Evolutionary conservation across 2,329 filamentous ascomycete species (phyloP).

Genomic region (Coniella vitis): DNA sequence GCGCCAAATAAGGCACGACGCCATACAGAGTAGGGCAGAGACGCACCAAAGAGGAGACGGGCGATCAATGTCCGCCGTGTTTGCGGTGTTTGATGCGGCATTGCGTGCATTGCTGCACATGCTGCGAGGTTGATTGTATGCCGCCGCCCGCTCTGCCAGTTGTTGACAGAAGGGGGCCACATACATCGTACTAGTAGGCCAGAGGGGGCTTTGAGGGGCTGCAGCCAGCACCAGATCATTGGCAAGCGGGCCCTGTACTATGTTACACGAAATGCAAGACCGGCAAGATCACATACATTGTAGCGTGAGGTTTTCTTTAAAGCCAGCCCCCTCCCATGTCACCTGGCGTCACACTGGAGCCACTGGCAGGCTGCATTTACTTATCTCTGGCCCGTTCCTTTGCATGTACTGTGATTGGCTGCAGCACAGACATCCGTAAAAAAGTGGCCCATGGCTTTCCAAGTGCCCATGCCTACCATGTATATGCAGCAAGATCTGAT

Average conservation of each 20-base stretch:
- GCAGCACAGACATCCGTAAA: not conserved
- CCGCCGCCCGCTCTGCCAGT: not conserved
- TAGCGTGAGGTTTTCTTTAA: not conserved
- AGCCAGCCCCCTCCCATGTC: not conserved
- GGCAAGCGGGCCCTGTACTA: not conserved
- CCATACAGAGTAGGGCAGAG: not conserved
- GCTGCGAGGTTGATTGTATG: constrained; percentile 1
- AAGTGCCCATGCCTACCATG: not conserved
- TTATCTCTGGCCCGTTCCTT: constrained; percentile 2
- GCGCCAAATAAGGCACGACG: not conserved
- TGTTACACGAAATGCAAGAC: no score
- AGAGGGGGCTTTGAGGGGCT: no score
- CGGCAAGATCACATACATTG: no score
- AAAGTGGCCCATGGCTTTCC: not conserved
- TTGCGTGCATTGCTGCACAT: not conserved
- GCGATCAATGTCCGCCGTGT: not conserved
- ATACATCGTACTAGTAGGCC: no score
- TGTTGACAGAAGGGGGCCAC: not conserved
- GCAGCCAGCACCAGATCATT: no score
- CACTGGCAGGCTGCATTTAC: constrained; percentile 1
- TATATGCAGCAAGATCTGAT: not conserved
- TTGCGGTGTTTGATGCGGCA: not conserved
- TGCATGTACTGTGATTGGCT: not conserved
- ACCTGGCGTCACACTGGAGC: not conserved
- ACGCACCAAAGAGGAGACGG: not conserved